Percentiles rank a stretch among this genome's conserved stretches.
Conservation (phyloP, 1,284 basidiomycete species). For the Porphyrellus sp. region DNA sequence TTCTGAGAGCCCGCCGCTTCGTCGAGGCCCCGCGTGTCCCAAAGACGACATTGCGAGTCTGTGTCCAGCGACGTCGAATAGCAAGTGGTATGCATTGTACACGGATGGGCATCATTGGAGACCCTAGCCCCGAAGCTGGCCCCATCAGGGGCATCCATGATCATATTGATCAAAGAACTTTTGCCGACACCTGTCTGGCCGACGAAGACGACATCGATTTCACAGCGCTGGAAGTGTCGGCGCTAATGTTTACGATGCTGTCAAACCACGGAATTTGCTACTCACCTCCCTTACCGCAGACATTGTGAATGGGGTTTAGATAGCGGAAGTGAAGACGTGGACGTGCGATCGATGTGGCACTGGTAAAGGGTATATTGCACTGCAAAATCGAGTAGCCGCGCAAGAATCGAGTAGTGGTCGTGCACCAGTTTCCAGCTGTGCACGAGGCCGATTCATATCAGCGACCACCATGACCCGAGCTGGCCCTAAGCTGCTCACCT, state of each 20-base stretch:
- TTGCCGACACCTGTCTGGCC: constrained; percentile 30
- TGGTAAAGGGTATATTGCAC: constrained; percentile 4
- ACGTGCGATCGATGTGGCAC: constrained; percentile 2
- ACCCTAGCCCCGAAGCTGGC: constrained; percentile 13
- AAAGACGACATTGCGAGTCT: constrained; percentile 16
- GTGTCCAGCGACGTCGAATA: constrained; percentile 11
- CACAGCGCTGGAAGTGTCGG: constrained; percentile 5
- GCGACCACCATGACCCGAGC: not conserved
- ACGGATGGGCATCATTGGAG: constrained; percentile 18
- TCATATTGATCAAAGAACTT: constrained; percentile 29
- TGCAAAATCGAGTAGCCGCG: not conserved
- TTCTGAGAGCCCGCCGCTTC: constrained; percentile 19
- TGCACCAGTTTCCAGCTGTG: not conserved
- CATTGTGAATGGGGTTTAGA: not conserved
- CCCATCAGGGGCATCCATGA: constrained; percentile 14
- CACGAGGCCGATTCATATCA: constrained; percentile 32
- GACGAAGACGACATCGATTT: constrained; percentile 24
- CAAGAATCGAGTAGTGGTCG: not conserved
- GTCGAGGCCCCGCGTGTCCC: constrained; percentile 29
- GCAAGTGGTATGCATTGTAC: constrained; percentile 15
- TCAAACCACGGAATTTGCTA: not conserved
- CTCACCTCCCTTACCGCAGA: constrained; percentile 24
- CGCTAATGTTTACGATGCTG: constrained; percentile 3
- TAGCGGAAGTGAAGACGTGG: not conserved
- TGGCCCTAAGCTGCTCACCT: not conserved